Evolutionary conservation across 2,329 filamentous ascomycete species (phyloP).

Genomic region (Capronia epimyces): DNA sequence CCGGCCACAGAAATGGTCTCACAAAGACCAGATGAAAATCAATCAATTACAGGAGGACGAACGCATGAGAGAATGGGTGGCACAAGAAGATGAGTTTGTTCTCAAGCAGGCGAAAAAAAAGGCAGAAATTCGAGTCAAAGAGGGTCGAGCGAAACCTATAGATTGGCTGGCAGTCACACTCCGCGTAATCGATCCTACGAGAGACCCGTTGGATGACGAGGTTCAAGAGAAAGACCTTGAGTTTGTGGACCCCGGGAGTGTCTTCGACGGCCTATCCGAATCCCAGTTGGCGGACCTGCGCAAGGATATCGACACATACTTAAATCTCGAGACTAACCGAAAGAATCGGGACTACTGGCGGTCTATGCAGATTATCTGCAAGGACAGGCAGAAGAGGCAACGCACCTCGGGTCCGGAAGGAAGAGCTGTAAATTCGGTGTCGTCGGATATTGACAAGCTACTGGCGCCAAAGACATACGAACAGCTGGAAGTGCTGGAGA

Average conservation of each 20-base stretch:
- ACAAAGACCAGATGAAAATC: constrained; percentile 43
- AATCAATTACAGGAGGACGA: constrained; percentile 66
- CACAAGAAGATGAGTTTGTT: constrained; percentile 93
- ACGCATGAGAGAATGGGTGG: constrained; percentile 75
- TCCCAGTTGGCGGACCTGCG: constrained; percentile 69
- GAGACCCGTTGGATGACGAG: constrained; percentile 75
- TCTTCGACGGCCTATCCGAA: constrained; percentile 67
- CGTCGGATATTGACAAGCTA: constrained; percentile 81
- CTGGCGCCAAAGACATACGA: constrained; percentile 78
- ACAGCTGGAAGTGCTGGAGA: constrained; percentile 80
- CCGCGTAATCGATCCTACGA: constrained; percentile 77
- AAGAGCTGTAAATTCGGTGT: constrained; percentile 73
- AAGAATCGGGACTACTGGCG: constrained; percentile 85
- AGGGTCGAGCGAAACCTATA: constrained; percentile 83
- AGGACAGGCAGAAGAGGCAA: constrained; percentile 64
- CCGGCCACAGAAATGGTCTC: constrained; percentile 22
- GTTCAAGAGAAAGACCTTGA: constrained; percentile 70
- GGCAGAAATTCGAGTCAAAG: constrained; percentile 87
- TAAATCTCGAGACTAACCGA: constrained; percentile 70
- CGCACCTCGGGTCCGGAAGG: constrained; percentile 57
- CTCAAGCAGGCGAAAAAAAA: constrained; percentile 97
- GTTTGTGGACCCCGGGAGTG: constrained; percentile 71
- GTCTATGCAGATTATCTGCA: constrained; percentile 78
- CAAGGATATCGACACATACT: constrained; percentile 73
- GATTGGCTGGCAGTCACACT: constrained; percentile 91